Base-by-base conservation (phyloP, 164 flowering plant species). In the Nelumbo lutea region DNA sequence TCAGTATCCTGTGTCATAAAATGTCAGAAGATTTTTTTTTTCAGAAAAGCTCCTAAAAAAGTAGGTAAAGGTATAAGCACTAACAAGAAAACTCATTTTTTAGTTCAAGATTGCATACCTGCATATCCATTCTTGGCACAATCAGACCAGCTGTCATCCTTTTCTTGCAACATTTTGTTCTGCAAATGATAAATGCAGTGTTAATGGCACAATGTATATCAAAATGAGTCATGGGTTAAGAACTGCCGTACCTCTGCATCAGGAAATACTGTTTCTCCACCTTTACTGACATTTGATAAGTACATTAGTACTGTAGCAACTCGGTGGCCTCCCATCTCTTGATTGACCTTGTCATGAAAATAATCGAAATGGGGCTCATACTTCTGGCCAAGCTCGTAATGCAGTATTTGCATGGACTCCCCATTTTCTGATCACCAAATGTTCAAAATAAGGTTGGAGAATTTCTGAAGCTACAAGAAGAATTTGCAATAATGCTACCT, bases 191-290 rank as follows among this genome's bases (percentile, higher is more conserved):
- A 63, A 73, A 53, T 41, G 9, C 27, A 42, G 4, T 45, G 9
- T 70, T 10, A 71, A 14, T 55, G 69, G 38, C 48, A 59, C 42
- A 61, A 0, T 40, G 15, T 42, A 38, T 38, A 51, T 15, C 9
- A 42, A 58, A 64, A 64, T 27, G 42, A 74, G 27, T 27, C 27
- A 8, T 27, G 39, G 1, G 39, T 13, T 38, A 63, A 27, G 67
- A 66, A 39, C 44, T 3, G 65, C 10, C 64, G n/a, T 80, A 90
- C 99, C 90, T 83, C 87, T 43, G 93, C 58, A 70, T 81, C 40
- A 8, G 99, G 99, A 75, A 96, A 93, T 53, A 95, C 83, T 4
- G 99, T 95, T 76, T 95, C 99, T 46, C 99, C 97, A 14, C 98
- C 97, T 83, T 87, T 96, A 73, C 85, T 95, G 69, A 94, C 94